phyloP scores from a whole-genome alignment of 2,329 filamentous ascomycete species.

The Aureobasidium melanogenum region DNA sequence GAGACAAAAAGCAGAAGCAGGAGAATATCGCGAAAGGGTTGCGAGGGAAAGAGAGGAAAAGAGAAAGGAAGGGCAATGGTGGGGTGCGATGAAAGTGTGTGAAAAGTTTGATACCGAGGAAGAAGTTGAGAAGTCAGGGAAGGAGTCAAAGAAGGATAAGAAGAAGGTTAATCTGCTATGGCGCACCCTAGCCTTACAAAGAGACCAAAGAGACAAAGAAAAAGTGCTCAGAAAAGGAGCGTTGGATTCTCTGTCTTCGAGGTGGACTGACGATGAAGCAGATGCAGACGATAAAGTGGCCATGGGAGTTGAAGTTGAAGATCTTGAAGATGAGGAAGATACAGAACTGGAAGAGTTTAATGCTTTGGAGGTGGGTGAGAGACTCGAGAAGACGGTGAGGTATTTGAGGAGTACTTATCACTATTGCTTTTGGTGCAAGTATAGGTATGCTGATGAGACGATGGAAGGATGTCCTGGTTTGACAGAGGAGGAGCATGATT shows the following conservation, averaged over 20 bases:
- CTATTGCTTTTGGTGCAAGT: slow-evolving; percentile 98
- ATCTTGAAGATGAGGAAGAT: slow-evolving; percentile 61
- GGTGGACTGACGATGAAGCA: slow-evolving; percentile 49
- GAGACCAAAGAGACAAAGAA: slow-evolving; percentile 63
- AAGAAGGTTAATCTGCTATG: slow-evolving; percentile 63
- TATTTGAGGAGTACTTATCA: slow-evolving; percentile 61
- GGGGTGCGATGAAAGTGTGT: slow-evolving; percentile 72
- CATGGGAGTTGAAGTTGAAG: slow-evolving; percentile 54
- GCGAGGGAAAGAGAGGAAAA: slow-evolving; percentile 60
- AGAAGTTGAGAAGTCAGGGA: slow-evolving; percentile 15
- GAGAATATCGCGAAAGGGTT: slow-evolving; percentile 65
- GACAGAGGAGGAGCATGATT: slow-evolving; percentile 74
- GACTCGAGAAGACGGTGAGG: slow-evolving; percentile 55
- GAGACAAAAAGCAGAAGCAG: slow-evolving; percentile 54
- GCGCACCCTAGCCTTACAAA: slow-evolving; percentile 61
- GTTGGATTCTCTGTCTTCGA: slow-evolving; percentile 51
- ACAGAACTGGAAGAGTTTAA: slow-evolving; percentile 73
- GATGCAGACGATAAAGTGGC: slow-evolving; percentile 66
- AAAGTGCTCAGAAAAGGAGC: slow-evolving; percentile 56
- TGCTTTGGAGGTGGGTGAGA: slow-evolving; percentile 55
- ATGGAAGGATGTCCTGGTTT: slow-evolving; percentile 87
- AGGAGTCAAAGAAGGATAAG: not conserved
- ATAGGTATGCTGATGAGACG: slow-evolving; percentile 58
- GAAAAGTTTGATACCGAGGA: slow-evolving; percentile 63
- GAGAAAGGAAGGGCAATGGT: slow-evolving; percentile 59